phyloP scores from a whole-genome alignment of 352 stramenopile species.

The Phytophthora citricola region DNA sequence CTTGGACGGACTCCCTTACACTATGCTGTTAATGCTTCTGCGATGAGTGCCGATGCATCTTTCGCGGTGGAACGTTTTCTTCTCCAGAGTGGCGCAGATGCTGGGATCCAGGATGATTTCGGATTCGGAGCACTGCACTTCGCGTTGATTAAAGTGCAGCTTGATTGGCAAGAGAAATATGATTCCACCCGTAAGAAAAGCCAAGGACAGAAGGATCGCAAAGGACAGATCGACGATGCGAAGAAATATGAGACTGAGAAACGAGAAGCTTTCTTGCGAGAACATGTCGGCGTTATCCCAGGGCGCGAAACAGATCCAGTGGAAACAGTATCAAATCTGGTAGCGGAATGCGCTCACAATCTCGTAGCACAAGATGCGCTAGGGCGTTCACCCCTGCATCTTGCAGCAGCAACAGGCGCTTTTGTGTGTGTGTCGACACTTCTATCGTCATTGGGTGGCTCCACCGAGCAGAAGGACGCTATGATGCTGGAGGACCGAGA shows the following conservation, averaged over 20 bases:
- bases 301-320: slow-evolving; percentile 64
- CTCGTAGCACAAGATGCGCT: slow-evolving; percentile 49
- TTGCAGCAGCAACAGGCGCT: slow-evolving; percentile 74
- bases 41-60: slow-evolving; percentile 74
- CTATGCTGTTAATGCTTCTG: slow-evolving; percentile 71
- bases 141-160: slow-evolving; percentile 69
- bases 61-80: slow-evolving; percentile 83
- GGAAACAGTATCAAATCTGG: slow-evolving; percentile 79
- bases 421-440: slow-evolving; percentile 81
- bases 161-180: slow-evolving; percentile 72
- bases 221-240: slow-evolving; percentile 27
- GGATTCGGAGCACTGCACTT: slow-evolving; percentile 69
- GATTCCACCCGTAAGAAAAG: slow-evolving; percentile 44
- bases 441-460: slow-evolving; percentile 38
- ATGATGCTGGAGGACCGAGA: slow-evolving; percentile 52
- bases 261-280: slow-evolving; percentile 42
- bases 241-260: slow-evolving; percentile 57
- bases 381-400: slow-evolving; percentile 65
- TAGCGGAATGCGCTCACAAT: slow-evolving; percentile 53
- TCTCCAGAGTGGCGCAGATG: slow-evolving; percentile 59
- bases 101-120: slow-evolving; percentile 66
- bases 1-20: slow-evolving; percentile 72
- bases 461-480: slow-evolving; percentile 27
- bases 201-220: slow-evolving; percentile 36
- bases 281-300: slow-evolving; percentile 52